Evolutionary conservation across 1,284 basidiomycete genomes (phyloP).

Genomic region (Malassezia obtusa): DNA sequence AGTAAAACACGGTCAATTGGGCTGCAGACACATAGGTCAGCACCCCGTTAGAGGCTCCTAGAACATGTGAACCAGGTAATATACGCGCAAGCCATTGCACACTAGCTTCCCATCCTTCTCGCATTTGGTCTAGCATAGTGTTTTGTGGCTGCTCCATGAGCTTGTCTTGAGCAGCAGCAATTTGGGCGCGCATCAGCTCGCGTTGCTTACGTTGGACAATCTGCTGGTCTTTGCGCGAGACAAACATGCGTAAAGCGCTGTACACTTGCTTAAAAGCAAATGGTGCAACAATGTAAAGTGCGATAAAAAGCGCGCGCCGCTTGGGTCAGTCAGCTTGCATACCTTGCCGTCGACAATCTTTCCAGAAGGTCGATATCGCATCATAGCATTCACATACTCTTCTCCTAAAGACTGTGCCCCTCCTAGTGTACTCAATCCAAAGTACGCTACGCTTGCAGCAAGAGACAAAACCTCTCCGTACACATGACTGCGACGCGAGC

Average conservation of each 20-base stretch:
- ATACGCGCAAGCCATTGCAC: constrained; percentile 19
- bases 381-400: constrained; percentile 49
- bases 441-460: constrained; percentile 40
- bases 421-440: constrained; percentile 36
- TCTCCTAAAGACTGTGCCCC: constrained; percentile 50
- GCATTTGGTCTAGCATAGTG: not conserved
- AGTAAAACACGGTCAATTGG: constrained; percentile 49
- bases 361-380: constrained; percentile 33
- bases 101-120: not conserved
- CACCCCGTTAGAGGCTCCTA: constrained; percentile 30
- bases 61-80: constrained; percentile 38
- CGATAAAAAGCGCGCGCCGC: constrained; percentile 37
- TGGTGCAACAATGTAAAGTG: constrained; percentile 38
- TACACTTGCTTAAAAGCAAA: constrained; percentile 31
- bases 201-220: constrained; percentile 18
- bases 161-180: constrained; percentile 1
- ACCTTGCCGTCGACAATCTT: constrained; percentile 32
- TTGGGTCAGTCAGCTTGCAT: constrained; percentile 12
- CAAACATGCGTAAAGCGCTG: constrained; percentile 17
- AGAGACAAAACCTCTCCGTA: constrained; percentile 34
- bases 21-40: constrained; percentile 36
- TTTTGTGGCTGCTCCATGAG: constrained; percentile 7
- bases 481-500: constrained; percentile 38
- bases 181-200: constrained; percentile 6
- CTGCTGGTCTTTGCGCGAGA: constrained; percentile 1